Conservation (phyloP, 2,329 filamentous ascomycete genomes). For the Orbilia ellipsospora region DNA sequence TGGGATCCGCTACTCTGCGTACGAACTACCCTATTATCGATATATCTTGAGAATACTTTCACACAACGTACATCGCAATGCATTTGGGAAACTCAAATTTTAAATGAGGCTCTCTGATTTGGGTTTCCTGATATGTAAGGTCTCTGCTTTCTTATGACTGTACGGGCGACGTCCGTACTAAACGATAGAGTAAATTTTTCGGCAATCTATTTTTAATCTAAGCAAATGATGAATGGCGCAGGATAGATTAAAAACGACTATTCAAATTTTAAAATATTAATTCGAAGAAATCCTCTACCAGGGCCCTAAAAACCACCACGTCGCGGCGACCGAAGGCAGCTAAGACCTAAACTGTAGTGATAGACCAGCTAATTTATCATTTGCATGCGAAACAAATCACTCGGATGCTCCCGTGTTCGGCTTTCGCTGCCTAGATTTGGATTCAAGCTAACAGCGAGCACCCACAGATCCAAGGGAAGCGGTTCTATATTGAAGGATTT, state of each 20-base stretch:
- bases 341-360: neutral
- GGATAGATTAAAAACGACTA: constrained; percentile 9
- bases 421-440: constrained; percentile 13
- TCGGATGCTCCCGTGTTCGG: constrained; percentile 26
- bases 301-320: no score
- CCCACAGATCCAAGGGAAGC: neutral
- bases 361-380: constrained; percentile 2
- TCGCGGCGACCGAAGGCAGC: constrained; percentile 5
- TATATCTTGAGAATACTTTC: no score
- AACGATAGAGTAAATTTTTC: neutral
- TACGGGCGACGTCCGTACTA: neutral
- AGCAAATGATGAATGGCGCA: neutral
- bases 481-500: neutral
- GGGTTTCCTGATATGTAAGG: neutral
- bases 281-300: no score
- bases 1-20: no score
- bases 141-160: no score
- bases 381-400: constrained; percentile 13
- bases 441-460: constrained; percentile 4
- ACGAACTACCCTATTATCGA: no score
- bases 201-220: constrained; percentile 24
- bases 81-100: no score
- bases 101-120: neutral
- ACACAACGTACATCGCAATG: no score
- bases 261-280: constrained; percentile 4